Percentiles rank a stretch among this genome's conserved stretches.
Evolutionary conservation across 352 stramenopile species (phyloP).

Genomic region (Phytopythium chamaehyphon): DNA sequence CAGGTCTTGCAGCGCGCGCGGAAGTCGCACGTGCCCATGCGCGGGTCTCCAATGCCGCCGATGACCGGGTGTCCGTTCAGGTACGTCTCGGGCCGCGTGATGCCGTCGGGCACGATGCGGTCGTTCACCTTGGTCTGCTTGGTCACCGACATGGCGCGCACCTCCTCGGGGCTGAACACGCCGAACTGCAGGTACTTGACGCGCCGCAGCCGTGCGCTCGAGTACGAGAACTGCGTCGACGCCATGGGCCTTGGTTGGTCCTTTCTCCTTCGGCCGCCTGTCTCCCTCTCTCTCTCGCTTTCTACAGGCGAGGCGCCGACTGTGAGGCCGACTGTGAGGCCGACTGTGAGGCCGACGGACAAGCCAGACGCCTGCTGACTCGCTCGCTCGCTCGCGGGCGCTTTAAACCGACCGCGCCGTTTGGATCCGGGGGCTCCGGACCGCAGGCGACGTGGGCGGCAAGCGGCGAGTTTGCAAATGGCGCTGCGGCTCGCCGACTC

Average conservation of each 20-base stretch:
- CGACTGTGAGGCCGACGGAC: no score
- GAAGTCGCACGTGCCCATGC: conserved; percentile 94
- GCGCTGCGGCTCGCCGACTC: conserved; percentile 10
- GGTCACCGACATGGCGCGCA: conserved; percentile 95
- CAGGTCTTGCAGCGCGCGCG: conserved; percentile 89
- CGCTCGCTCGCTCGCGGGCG: neutral
- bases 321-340: no score
- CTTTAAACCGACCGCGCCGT: conserved; percentile 1
- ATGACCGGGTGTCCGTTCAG: conserved; percentile 95
- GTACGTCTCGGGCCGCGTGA: conserved; percentile 89
- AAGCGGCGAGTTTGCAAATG: conserved; percentile 76
- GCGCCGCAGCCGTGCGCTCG: conserved; percentile 89
- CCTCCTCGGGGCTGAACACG: conserved; percentile 97
- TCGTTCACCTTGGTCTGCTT: conserved; percentile 97
- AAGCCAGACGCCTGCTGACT: no score
- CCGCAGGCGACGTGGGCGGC: conserved; percentile 26
- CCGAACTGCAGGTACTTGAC: conserved; percentile 99
- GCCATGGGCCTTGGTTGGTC: no score
- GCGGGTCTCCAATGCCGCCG: conserved; percentile 97
- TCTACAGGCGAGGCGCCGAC: no score
- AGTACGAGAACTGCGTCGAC: conserved; percentile 95
- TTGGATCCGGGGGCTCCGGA: conserved; percentile 3
- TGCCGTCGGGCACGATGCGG: conserved; percentile 94
- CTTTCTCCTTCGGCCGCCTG: no score
- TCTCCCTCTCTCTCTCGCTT: neutral